Base-by-base conservation (phyloP, 2,329 filamentous ascomycete genomes). In the Arthrocladium fulminans region DNA sequence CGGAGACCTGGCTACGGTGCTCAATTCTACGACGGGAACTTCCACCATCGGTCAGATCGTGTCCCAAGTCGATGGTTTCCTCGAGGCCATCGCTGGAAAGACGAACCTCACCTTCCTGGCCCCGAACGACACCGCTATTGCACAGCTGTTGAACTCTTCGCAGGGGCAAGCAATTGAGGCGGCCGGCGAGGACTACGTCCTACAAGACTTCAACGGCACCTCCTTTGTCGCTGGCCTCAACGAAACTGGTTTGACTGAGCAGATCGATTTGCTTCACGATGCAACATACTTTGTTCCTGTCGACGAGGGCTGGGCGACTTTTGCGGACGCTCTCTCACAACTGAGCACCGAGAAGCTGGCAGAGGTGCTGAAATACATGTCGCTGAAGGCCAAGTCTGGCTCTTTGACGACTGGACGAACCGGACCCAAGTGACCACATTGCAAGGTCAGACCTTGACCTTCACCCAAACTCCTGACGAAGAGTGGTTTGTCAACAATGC, bases 321-420 rank as follows among this genome's bases (percentile, higher is more conserved):
- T 52, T n/a, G 35, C 46, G 29, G 40, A 38, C 20, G 47, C 47
- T 15, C 47, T 52, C 27, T 52, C 50, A 3, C 35, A 41, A 13
- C 27, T 52, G 9, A 47, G 47, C 42, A 47, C 22, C 17, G 47
- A 50, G 9, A 3, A 50, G 20, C 15, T 52, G n/a, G 35, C 37
- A 3, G 47, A 52, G n/a, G 34, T 50, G 24, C 50, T 50, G 27
- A 44, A 50, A 43, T 52, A 52, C 50, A 52, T 47, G 37, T 50
- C 37, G 47, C 50, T n/a, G 25, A 41, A 20, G 50, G 32, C 23
- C 38, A 48, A 20, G 35, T 52, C 15, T 35, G 32, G 32, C 32
- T 15, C 12, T 35, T 13, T 13, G 32, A 35, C 12, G 32, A 35
- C 4, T 35, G n/a, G 32, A 10, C 46, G 24, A 42, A 50, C 27